Evolutionary conservation across 169 alveolate genomes (phyloP).

Genomic region (Plasmodium yoelii): DNA sequence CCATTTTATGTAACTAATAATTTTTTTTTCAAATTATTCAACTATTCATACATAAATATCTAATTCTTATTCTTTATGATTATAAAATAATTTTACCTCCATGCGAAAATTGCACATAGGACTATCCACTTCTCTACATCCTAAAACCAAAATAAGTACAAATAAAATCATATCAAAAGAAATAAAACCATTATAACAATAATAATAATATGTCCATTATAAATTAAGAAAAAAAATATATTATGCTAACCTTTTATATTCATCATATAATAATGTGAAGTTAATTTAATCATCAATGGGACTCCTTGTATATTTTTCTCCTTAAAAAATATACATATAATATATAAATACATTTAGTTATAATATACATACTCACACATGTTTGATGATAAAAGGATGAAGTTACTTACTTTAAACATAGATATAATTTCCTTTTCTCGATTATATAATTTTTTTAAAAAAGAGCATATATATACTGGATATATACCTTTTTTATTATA

Average conservation of each 20-base stretch:
- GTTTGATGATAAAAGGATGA: background rate
- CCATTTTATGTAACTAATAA: background rate
- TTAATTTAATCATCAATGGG: slow-evolving; percentile 36
- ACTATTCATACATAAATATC: background rate
- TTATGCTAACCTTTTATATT: slow-evolving; percentile 12
- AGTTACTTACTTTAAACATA: slow-evolving; percentile 29
- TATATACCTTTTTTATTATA: slow-evolving; percentile 19
- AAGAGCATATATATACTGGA: slow-evolving; percentile 64
- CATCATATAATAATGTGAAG: slow-evolving; percentile 49
- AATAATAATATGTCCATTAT: background rate
- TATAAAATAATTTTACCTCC: background rate
- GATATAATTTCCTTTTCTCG: slow-evolving; percentile 27
- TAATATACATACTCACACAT: background rate
- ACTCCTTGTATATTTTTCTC: slow-evolving; percentile 32
- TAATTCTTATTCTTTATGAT: background rate
- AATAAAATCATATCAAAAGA: background rate
- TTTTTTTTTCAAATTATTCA: background rate
- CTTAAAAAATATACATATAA: slow-evolving; percentile 10
- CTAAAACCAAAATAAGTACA: background rate
- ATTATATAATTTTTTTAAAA: slow-evolving; percentile 50
- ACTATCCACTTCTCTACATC: background rate
- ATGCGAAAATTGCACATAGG: background rate
- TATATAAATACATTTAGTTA: background rate
- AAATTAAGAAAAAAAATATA: too few relatives aligned
- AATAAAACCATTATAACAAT: slow-evolving; percentile 2